Conservation (phyloP, 192 early-diverging fungal species). For the Coemansia sp. region DNA sequence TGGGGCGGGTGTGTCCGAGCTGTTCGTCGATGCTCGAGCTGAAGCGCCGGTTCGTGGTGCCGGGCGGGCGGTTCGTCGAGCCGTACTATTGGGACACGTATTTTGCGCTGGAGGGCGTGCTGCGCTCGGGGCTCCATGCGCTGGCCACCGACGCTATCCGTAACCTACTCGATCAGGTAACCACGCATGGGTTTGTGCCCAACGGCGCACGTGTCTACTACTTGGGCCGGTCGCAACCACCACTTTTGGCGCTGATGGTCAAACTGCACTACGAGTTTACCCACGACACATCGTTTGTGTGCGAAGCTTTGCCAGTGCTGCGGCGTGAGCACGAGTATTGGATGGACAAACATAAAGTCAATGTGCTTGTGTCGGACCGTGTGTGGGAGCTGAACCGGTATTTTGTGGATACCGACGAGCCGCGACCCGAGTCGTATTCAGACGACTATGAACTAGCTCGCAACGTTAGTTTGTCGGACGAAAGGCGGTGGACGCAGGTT, state of each 20-base stretch:
- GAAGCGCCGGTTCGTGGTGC: constrained; percentile 66
- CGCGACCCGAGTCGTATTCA: constrained; percentile 68
- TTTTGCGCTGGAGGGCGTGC: constrained; percentile 66
- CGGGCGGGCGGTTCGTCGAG: constrained; percentile 73
- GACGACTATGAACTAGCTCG: constrained; percentile 61
- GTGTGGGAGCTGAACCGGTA: constrained; percentile 54
- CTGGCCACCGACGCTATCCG: constrained; percentile 58
- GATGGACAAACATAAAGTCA: constrained; percentile 56
- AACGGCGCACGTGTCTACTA: constrained; percentile 78
- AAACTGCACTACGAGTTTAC: constrained; percentile 59
- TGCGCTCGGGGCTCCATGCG: constrained; percentile 56
- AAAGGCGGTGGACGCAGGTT: constrained; percentile 23
- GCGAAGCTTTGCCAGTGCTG: constrained; percentile 56
- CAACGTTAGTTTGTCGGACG: constrained; percentile 32
- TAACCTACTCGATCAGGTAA: constrained; percentile 63
- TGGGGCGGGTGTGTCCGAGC: constrained; percentile 54
- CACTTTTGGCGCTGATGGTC: constrained; percentile 70
- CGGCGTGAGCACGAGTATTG: constrained; percentile 66
- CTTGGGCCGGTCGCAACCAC: constrained; percentile 74
- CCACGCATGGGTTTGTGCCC: constrained; percentile 67
- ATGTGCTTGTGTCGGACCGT: constrained; percentile 13
- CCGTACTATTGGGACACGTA: constrained; percentile 77
- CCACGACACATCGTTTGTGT: constrained; percentile 50
- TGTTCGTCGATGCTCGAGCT: constrained; percentile 62
- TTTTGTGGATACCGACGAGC: constrained; percentile 55